phyloP scores from a whole-genome alignment of 2,329 filamentous ascomycete species.

The Colletotrichum sp. region DNA sequence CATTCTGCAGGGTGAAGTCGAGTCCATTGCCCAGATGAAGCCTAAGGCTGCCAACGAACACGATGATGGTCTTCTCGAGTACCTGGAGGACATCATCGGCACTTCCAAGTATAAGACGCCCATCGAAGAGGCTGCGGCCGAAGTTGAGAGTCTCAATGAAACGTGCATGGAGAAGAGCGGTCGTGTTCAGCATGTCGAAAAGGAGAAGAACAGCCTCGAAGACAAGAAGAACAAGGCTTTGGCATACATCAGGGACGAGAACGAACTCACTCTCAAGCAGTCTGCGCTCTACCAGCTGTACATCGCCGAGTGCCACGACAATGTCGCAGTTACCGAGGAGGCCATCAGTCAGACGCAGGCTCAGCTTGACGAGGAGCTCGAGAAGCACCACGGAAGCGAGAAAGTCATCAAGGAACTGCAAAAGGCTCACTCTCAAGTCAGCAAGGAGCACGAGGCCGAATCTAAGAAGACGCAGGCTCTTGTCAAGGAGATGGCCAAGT shows the following conservation, averaged over 20 bases:
- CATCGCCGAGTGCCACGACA: slow-evolving; percentile 86
- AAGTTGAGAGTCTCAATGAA: slow-evolving; percentile 93
- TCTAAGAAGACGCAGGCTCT: slow-evolving; percentile 82
- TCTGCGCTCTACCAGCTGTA: slow-evolving; percentile 93
- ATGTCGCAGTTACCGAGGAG: slow-evolving; percentile 86
- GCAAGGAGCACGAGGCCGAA: slow-evolving; percentile 80
- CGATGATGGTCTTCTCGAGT: slow-evolving; percentile 94
- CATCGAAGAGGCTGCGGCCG: slow-evolving; percentile 89
- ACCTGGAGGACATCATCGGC: slow-evolving; percentile 97
- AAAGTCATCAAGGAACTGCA: slow-evolving; percentile 89
- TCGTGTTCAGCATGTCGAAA: slow-evolving; percentile 96
- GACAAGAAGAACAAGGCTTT: slow-evolving; percentile 97
- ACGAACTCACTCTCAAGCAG: slow-evolving; percentile 88
- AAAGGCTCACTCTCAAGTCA: slow-evolving; percentile 81
- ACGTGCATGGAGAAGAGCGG: slow-evolving; percentile 94
- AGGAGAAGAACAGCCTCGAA: slow-evolving; percentile 90
- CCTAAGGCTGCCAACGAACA: slow-evolving; percentile 93
- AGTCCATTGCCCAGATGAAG: slow-evolving; percentile 99
- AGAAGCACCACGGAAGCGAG: slow-evolving; percentile 90
- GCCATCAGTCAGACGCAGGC: slow-evolving; percentile 90
- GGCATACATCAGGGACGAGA: slow-evolving; percentile 88
- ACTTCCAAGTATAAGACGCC: slow-evolving; percentile 98
- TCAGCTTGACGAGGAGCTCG: slow-evolving; percentile 83
- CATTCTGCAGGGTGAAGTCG: slow-evolving; percentile 96
- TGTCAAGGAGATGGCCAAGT: slow-evolving; percentile 86